Evolutionary conservation across 2,329 filamentous ascomycete genomes (phyloP).

Genomic region (Botrytis deweyae): DNA sequence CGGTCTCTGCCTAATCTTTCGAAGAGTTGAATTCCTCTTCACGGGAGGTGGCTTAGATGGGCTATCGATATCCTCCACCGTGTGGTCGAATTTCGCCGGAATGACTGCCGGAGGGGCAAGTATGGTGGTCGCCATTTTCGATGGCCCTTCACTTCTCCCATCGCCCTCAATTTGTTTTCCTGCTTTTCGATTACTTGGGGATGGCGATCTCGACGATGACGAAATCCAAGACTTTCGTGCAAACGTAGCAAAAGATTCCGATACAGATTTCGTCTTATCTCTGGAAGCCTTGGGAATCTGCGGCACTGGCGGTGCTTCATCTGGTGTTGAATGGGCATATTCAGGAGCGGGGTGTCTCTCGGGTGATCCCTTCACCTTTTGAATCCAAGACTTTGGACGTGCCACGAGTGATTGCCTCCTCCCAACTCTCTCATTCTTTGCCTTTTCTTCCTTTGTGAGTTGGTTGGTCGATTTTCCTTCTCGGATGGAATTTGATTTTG

Average conservation of each 20-base stretch:
- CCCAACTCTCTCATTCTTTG: conserved; percentile 35
- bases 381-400: conserved; percentile 41
- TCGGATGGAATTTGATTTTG: conserved; percentile 23
- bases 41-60: conserved; percentile 26
- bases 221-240: conserved; percentile 52
- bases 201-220: conserved; percentile 47
- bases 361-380: conserved; percentile 37
- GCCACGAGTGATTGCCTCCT: conserved; percentile 40
- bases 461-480: conserved; percentile 27
- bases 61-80: conserved; percentile 27
- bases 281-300: conserved; percentile 33
- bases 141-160: conserved; percentile 25
- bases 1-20: conserved; percentile 35
- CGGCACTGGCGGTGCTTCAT: conserved; percentile 39
- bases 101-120: conserved; percentile 25
- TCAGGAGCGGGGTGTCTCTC: conserved; percentile 33
- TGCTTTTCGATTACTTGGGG: conserved; percentile 41
- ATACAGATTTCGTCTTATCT: conserved; percentile 47
- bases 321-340: conserved; percentile 34
- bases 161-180: conserved; percentile 29
- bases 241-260: conserved; percentile 50
- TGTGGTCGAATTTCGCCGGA: conserved; percentile 31
- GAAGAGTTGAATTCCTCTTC: conserved; percentile 28
- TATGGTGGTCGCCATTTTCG: conserved; percentile 28
- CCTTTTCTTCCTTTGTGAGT: conserved; percentile 33